Evolutionary conservation across 805 yeast species (phyloP).

Genomic region (Cyberlindnera mrakii): DNA sequence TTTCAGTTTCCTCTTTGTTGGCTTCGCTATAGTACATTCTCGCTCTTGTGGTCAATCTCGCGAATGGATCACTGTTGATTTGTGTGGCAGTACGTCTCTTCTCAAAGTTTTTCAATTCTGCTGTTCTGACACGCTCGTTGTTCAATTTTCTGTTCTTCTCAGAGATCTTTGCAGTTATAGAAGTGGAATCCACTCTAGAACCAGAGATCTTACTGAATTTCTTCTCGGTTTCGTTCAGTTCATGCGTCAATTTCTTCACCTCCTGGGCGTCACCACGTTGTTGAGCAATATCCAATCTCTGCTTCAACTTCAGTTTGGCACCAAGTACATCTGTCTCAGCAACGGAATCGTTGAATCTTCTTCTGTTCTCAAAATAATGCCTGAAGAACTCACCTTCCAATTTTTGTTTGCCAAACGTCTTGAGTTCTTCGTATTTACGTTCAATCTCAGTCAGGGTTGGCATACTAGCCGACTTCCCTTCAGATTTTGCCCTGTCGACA

Average conservation of each 20-base stretch:
- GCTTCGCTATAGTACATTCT: slow-evolving; percentile 64
- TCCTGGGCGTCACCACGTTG: slow-evolving; percentile 38
- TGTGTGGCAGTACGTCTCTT: slow-evolving; percentile 39
- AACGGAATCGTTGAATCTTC: slow-evolving; percentile 48
- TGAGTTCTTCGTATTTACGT: slow-evolving; percentile 56
- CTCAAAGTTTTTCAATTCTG: slow-evolving; percentile 63
- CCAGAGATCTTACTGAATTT: slow-evolving; percentile 29
- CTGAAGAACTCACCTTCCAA: slow-evolving; percentile 72
- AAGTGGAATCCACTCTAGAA: slow-evolving; percentile 29
- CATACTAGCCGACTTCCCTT: slow-evolving; percentile 29
- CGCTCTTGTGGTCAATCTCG: slow-evolving; percentile 83
- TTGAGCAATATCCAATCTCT: slow-evolving; percentile 68
- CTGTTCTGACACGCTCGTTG: slow-evolving; percentile 68
- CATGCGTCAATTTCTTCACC: slow-evolving; percentile 29
- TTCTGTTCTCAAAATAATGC: slow-evolving; percentile 69
- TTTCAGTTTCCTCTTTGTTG: slow-evolving; percentile 51
- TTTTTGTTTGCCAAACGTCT: slow-evolving; percentile 55
- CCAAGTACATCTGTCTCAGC: slow-evolving; percentile 73
- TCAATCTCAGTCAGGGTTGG: slow-evolving; percentile 64
- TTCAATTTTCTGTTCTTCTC: slow-evolving; percentile 76
- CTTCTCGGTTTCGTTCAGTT: slow-evolving; percentile 32
- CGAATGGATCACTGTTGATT: slow-evolving; percentile 72
- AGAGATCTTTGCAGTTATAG: slow-evolving; percentile 25
- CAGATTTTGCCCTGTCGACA: slow-evolving; percentile 46
- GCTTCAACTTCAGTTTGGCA: slow-evolving; percentile 63